Base-by-base conservation (phyloP, 2,329 filamentous ascomycete genomes). In the Chaetomium strumarium region DNA sequence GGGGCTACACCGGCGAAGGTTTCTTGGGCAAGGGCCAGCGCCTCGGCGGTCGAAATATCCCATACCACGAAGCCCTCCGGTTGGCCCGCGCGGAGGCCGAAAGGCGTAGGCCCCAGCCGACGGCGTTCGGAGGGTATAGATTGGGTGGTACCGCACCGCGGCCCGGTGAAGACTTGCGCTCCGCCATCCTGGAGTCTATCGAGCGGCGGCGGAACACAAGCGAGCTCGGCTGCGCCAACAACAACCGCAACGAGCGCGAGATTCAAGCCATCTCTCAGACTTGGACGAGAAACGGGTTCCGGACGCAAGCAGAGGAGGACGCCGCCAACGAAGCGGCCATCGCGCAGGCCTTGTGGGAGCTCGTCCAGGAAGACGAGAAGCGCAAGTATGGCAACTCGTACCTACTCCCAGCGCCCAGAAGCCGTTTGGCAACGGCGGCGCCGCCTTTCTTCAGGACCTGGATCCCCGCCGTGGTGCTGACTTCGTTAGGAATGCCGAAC, bases 1-100 rank as follows among this genome's bases (percentile, higher is more conserved):
- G 92, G 66, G 92, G 92, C 16, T 96, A 92, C 64, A 95, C 88
- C 0, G 92, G 92, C 12, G 90, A 96, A 68, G 88, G 88, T 0
- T 96, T 96, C 70, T 72, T 96, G 30, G 84, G 85, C 0, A 73
- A 85, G 31, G 92, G 91, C 1, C 80, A 82, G 14, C 80, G 80
- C 11, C 77, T 96, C 0, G 91, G 91, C 49, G 87, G 86, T 2
- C 59, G 62, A n/a, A 69, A 67, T 55, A 89, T n/a, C 81, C 87
- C 1, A 72, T 80, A 53, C 75, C 19, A 86, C 17, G 91, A 96
- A 69, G 85, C 86, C 53, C 81, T 85, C 29, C 80, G 88, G 34
- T 75, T 88, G 54, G 89, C 90, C 30, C 80, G 88, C 46, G 80
- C 77, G 12, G 84, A 87, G 11, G 87, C 88, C 4, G 87, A 95